These are phyloP conservation scores for Yamagishiella unicocca DNA, from an alignment of 139 green algal genomes.

Conservation along the genomic window DNA sequence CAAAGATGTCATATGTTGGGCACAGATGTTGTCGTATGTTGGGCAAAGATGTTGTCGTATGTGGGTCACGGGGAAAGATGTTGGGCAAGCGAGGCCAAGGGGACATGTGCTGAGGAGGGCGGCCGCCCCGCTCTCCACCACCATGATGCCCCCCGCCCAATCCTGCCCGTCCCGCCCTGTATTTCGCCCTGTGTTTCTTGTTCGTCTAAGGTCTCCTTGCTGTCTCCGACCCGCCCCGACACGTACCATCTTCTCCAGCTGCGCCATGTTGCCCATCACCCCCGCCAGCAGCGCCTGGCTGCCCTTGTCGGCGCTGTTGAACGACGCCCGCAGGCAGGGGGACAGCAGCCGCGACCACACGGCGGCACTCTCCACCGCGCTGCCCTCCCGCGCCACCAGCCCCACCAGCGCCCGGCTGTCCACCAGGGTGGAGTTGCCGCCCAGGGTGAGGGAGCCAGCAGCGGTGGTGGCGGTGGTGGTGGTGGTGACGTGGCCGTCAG, in stretches of 20 bases:
- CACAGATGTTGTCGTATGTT: too few species aligned
- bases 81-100: too few species aligned
- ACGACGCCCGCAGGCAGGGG: slow-evolving; percentile 35
- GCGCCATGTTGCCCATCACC: slow-evolving; percentile 38
- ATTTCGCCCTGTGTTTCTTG: too few species aligned
- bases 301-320: slow-evolving; percentile 6
- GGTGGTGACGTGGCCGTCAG: not conserved
- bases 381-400: slow-evolving; percentile 27
- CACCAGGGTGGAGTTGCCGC: not conserved
- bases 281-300: slow-evolving; percentile 44
- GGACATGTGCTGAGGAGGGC: too few species aligned
- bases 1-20: too few species aligned
- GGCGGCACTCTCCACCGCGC: slow-evolving; percentile 25
- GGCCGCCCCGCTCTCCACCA: too few species aligned
- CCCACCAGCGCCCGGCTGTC: not conserved
- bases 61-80: too few species aligned
- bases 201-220: too few species aligned
- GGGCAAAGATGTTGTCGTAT: too few species aligned
- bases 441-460: too few species aligned
- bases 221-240: not conserved
- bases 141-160: too few species aligned
- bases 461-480: not conserved
- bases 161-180: too few species aligned
- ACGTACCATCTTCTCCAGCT: slow-evolving; percentile 56
- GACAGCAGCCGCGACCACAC: slow-evolving; percentile 40